phyloP scores from a whole-genome alignment of 768 basidiomycete genomes.

The Coprinopsis cinerea region DNA sequence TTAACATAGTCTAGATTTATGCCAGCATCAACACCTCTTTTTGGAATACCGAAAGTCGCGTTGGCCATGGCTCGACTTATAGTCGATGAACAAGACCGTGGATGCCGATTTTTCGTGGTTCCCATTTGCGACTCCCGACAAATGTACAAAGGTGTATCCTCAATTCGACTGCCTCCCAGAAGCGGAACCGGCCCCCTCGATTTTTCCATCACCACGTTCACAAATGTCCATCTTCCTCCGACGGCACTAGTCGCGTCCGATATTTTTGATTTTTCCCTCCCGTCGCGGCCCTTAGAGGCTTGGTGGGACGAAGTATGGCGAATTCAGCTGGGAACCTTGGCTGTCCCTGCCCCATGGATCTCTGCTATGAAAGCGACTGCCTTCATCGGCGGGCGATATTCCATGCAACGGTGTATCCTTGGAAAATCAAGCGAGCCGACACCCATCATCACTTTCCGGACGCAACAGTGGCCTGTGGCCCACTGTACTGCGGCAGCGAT shows the following conservation, averaged over 20 bases:
- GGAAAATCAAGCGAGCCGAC: constrained; percentile 36
- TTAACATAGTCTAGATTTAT: constrained; percentile 38
- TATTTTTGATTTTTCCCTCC: constrained; percentile 32
- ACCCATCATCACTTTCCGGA: constrained; percentile 58
- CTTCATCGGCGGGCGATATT: constrained; percentile 53
- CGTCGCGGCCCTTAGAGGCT: constrained; percentile 36
- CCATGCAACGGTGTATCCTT: constrained; percentile 45
- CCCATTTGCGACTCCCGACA: constrained; percentile 47
- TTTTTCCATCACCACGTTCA: constrained; percentile 50
- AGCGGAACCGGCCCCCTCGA: constrained; percentile 50
- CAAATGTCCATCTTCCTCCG: constrained; percentile 45
- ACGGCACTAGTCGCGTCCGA: constrained; percentile 45
- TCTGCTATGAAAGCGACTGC: constrained; percentile 48
- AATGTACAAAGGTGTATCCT: constrained; percentile 49
- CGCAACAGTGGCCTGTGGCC: constrained; percentile 57
- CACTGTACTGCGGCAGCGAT: constrained; percentile 46
- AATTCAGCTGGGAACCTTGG: constrained; percentile 48
- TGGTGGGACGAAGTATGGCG: constrained; percentile 56
- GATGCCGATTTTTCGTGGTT: constrained; percentile 49
- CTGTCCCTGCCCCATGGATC: constrained; percentile 44
- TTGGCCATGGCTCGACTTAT: constrained; percentile 53
- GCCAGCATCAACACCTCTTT: constrained; percentile 50
- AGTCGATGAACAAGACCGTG: constrained; percentile 43
- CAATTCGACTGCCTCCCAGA: constrained; percentile 43
- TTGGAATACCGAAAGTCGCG: constrained; percentile 49